A percentile compares a stretch with the other conserved stretches of the same genome.
Evolutionary conservation across 2,329 filamentous ascomycete species (phyloP).

Genomic region (Pyricularia sp.): DNA sequence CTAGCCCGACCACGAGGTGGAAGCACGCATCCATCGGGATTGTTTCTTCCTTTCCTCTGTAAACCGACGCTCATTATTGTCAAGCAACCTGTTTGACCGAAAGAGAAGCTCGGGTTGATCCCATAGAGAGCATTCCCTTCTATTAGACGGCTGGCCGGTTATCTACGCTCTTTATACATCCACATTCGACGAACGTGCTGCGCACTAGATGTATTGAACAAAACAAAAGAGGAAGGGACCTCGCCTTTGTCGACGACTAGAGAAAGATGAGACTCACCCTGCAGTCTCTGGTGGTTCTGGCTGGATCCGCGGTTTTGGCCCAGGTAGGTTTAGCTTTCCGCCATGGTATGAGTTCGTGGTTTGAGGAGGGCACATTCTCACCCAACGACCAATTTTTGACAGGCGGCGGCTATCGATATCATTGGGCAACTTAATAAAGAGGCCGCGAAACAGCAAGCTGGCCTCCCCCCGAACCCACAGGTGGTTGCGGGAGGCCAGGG

Average conservation of each 20-base stretch:
- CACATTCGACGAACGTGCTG: not conserved
- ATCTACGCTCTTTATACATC: not conserved
- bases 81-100: not conserved
- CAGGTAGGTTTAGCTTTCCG: not conserved
- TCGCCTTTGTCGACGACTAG: conserved; percentile 1
- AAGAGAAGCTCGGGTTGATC: conserved; percentile 2
- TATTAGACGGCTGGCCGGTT: conserved; percentile 4
- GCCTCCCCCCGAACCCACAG: not conserved
- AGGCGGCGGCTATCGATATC: conserved; percentile 4
- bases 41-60: not conserved
- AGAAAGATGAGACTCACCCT: conserved; percentile 3
- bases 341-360: not conserved
- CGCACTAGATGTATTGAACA: conserved; percentile 4
- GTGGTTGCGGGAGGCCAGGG: not conserved
- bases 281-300: not conserved
- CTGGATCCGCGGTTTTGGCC: not conserved
- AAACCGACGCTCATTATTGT: not conserved
- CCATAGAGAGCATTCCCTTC: not conserved
- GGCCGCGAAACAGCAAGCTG: not conserved
- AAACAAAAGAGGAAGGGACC: conserved; percentile 1
- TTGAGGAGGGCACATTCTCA: not conserved
- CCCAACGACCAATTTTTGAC: not conserved
- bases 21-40: not conserved
- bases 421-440: not conserved
- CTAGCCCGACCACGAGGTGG: not conserved